Evolutionary conservation across 2,329 filamentous ascomycete genomes (phyloP).

Genomic region (Sporothrix brunneoviolacea): DNA sequence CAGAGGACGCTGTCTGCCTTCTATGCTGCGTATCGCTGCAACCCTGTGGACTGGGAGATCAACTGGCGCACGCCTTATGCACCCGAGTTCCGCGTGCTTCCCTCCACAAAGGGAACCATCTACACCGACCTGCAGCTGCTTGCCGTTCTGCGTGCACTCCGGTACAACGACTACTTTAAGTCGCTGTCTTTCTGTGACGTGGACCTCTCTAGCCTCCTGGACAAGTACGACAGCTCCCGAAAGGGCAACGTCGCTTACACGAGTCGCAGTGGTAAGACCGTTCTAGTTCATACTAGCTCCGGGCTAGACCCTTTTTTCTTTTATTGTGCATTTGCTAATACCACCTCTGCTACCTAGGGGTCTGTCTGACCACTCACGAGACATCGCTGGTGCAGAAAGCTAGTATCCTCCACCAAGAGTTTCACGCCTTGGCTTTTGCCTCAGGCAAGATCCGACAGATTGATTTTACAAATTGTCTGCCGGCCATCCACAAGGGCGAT

Average conservation of each 20-base stretch:
- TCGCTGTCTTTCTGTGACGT: conserved; percentile 49
- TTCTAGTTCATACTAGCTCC: not conserved
- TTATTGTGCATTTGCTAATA: conserved; percentile 17
- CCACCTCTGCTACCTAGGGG: conserved; percentile 25
- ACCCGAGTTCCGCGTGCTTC: conserved; percentile 49
- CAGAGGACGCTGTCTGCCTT: conserved; percentile 50
- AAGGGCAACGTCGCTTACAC: conserved; percentile 44
- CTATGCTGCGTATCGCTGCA: conserved; percentile 44
- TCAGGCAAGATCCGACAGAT: conserved; percentile 50
- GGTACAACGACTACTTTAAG: conserved; percentile 55
- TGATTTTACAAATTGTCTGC: conserved; percentile 40
- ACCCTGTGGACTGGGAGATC: conserved; percentile 46
- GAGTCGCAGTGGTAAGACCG: conserved; percentile 42
- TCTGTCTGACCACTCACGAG: conserved; percentile 43
- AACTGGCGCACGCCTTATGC: conserved; percentile 39
- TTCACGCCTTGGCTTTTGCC: conserved; percentile 49
- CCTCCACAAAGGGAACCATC: conserved; percentile 29
- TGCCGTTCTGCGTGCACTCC: conserved; percentile 49
- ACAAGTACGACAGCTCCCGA: conserved; percentile 37
- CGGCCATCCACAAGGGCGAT: conserved; percentile 3
- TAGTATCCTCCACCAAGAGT: conserved; percentile 47
- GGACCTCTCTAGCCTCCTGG: conserved; percentile 38
- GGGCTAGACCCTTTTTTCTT: not conserved
- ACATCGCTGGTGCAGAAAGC: conserved; percentile 42
- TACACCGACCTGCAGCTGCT: conserved; percentile 48